A percentile compares a stretch with the other conserved stretches of the same genome.
Conservation (phyloP, 306 rosid genomes). For the Pterocarpus macrocarpus region DNA sequence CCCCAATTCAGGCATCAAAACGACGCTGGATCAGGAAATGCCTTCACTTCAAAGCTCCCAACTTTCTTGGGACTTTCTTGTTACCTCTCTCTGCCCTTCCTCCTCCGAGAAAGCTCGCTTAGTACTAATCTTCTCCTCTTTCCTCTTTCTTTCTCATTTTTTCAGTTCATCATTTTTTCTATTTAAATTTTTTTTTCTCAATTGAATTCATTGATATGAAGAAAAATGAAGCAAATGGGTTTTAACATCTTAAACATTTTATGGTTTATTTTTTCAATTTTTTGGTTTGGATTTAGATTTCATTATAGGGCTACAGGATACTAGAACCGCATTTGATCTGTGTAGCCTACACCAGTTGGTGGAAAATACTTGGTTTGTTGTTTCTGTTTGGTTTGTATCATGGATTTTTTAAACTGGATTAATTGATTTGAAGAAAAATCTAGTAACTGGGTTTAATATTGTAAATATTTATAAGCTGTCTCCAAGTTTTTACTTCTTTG, state of each 20-base stretch:
- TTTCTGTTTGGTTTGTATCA: too few species aligned
- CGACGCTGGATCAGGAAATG: constrained; percentile 53
- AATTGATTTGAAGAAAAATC: background rate
- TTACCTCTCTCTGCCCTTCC: constrained; percentile 54
- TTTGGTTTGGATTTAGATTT: too few species aligned
- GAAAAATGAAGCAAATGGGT: too few species aligned
- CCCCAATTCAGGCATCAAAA: constrained; percentile 55
- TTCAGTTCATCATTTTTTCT: background rate
- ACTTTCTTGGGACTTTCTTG: constrained; percentile 53
- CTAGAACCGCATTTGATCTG: too few species aligned
- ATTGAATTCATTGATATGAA: background rate
- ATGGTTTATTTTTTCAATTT: too few species aligned
- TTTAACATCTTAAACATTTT: too few species aligned
- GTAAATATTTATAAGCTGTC: background rate
- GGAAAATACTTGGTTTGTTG: too few species aligned
- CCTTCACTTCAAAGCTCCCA: constrained; percentile 47
- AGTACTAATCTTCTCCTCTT: constrained; percentile 48
- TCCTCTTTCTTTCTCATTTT: background rate
- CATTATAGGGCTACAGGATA: too few species aligned
- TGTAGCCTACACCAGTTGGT: too few species aligned
- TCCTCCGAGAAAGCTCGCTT: constrained; percentile 62
- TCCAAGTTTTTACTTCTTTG: background rate
- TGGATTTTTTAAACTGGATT: too few species aligned
- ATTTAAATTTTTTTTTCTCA: background rate
- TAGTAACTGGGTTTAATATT: background rate